Base-by-base conservation (phyloP, 768 basidiomycete genomes). In the Amanita molliuscula region DNA sequence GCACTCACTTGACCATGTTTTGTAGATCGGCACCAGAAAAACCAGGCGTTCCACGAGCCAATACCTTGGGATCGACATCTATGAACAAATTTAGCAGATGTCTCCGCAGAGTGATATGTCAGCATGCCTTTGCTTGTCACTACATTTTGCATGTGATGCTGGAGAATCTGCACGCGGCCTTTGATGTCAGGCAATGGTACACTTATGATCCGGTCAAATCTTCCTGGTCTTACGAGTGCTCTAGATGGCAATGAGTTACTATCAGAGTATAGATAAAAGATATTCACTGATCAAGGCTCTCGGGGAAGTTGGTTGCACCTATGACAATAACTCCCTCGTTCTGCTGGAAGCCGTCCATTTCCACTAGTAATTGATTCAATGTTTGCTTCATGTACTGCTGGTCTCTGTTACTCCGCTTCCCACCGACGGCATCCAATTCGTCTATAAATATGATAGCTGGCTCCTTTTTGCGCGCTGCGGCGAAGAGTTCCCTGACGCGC, bases 391-490 rank as follows among this genome's bases (percentile, higher is more conserved):
- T 81, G 67, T 90, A 88, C 59, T 88, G 84, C 65, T 92, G 84
- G 55, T 90, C 86, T 51, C 85, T 78, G 53, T 76, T 79, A 57
- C 79, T 86, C 40, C 93, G 82, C 66, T 90, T 93, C 16, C 88
- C 83, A 44, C 93, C 93, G 54, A 97, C 88, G 2, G 93, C 91
- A 61, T 97, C 93, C 28, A 97, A 70, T 61, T 97, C 93, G 58
- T 97, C 93, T 59, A 99, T 98, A 69, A 99, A 99, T 54, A 99
- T 92, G 65, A 99, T 98, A 13, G 96, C 86, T 4, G 96, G 94
- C 53, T 94, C 81, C 63, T 89, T 89, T 69, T 95, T 94, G 47
- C 93, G 79, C 20, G 96, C 96, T 5, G 89, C 82, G 4, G 88
- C 82, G 58, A 99, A 99, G 25, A 99, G 78, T 54, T 98, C 95